These are phyloP conservation scores for Lactarius hatsudake DNA, from an alignment of 768 basidiomycete genomes.

Conservation along the genomic window DNA sequence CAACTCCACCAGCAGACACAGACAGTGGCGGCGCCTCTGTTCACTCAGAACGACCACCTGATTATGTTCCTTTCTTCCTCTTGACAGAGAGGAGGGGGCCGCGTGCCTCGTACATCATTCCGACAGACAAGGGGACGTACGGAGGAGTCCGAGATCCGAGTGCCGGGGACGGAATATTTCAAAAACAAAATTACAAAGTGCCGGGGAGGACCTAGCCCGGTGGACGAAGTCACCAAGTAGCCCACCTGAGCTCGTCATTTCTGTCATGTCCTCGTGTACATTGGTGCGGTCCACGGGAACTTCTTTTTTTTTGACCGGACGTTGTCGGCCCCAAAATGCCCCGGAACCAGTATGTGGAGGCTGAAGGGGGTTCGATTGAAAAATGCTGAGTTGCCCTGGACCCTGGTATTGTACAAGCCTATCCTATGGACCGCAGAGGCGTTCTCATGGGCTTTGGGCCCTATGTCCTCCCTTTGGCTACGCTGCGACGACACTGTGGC, in stretches of 20 bases:
- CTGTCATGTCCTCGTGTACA: background rate
- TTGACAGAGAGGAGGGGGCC: background rate
- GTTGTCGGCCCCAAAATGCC: background rate
- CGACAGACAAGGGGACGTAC: background rate
- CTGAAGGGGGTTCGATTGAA: background rate
- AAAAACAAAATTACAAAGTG: background rate
- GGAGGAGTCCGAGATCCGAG: background rate
- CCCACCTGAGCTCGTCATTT: conserved; percentile 6
- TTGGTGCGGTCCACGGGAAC: background rate
- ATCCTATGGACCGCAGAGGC: background rate
- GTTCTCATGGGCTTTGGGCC: background rate
- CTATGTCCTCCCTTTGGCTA: background rate
- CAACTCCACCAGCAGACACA: background rate
- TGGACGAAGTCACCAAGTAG: background rate
- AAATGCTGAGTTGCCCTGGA: background rate
- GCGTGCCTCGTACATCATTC: background rate
- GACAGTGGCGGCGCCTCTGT: background rate
- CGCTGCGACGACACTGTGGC: background rate
- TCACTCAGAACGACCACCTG: background rate
- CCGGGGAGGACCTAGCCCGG: background rate
- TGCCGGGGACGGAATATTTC: background rate
- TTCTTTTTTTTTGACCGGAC: background rate
- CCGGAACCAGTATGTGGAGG: background rate
- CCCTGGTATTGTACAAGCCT: background rate
- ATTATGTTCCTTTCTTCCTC: background rate